A percentile compares a stretch with the other conserved stretches of the same genome.
These are phyloP conservation scores for Suillus placidus DNA, from an alignment of 768 basidiomycete genomes.

Conservation along the genomic window DNA sequence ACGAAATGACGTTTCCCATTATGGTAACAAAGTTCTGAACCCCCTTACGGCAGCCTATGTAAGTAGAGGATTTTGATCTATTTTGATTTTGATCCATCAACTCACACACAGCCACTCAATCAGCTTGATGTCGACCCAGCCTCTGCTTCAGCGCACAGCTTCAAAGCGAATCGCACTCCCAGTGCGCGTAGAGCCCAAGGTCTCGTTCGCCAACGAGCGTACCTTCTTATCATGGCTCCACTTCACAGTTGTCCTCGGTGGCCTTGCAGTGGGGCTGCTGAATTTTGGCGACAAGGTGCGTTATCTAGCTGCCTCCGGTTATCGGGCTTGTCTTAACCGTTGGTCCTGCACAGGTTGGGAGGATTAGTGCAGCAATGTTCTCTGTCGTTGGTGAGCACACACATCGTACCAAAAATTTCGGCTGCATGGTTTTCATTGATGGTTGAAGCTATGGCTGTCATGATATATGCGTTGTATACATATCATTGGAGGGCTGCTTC, in stretches of 20 bases:
- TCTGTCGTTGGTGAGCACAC: constrained; percentile 81
- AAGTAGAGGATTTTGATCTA: not conserved
- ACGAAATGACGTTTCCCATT: not conserved
- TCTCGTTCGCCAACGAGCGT: constrained; percentile 92
- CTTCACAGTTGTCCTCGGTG: constrained; percentile 96
- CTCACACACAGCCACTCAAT: not conserved
- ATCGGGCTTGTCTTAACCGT: constrained; percentile 4
- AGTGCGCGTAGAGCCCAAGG: constrained; percentile 91
- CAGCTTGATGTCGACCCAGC: constrained; percentile 88
- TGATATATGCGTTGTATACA: constrained; percentile 93
- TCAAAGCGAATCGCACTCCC: constrained; percentile 95
- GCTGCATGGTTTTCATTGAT: constrained; percentile 16
- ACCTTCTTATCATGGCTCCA: constrained; percentile 99
- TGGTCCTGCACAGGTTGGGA: constrained; percentile 66
- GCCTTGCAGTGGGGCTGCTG: constrained; percentile 91
- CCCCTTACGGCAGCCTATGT: too few species aligned
- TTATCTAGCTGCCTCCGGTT: constrained; percentile 1
- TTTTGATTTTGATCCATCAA: constrained; percentile 1
- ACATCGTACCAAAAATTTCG: not conserved
- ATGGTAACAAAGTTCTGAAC: constrained; percentile 7
- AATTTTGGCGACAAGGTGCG: constrained; percentile 96
- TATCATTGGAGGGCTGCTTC: constrained; percentile 97
- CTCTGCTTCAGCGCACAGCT: constrained; percentile 92
- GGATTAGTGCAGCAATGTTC: constrained; percentile 96
- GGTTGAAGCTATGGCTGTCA: constrained; percentile 85